Evolutionary conservation across 345 rosid genomes (phyloP).

Genomic region (Eucalyptus guilfoylei): DNA sequence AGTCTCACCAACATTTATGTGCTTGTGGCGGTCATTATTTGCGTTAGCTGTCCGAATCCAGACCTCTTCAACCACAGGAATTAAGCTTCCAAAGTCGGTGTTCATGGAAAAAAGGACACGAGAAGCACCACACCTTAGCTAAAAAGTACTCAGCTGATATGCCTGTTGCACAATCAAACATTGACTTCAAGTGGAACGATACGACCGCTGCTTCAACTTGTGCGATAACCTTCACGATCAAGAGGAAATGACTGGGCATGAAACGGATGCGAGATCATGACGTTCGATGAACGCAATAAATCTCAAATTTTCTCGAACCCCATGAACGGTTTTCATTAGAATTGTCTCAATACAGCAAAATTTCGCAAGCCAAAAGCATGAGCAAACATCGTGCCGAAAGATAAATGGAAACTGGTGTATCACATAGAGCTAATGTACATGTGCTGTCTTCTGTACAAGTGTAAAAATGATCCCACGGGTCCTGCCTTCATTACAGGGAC

Average conservation of each 20-base stretch:
- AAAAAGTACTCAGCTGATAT: not conserved
- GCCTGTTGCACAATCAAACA: not conserved
- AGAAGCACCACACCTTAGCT: not conserved
- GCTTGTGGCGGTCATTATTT: not conserved
- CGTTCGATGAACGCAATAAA: not conserved
- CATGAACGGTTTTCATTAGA: not conserved
- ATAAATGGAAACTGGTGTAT: not conserved
- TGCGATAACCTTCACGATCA: not conserved
- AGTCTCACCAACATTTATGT: not conserved
- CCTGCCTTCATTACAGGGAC: not conserved
- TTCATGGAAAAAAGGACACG: not conserved
- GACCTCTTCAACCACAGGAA: not conserved
- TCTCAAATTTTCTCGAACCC: not conserved
- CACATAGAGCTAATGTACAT: not conserved
- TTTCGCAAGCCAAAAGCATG: not conserved
- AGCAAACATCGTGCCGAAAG: not conserved
- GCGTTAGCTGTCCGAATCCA: not conserved
- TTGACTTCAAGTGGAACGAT: not conserved
- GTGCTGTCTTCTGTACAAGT: not conserved
- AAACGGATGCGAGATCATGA: not conserved
- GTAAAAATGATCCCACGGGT: not conserved
- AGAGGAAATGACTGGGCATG: not conserved
- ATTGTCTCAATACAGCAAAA: not conserved
- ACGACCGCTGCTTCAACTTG: not conserved
- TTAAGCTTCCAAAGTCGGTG: not conserved